Evolutionary conservation across 2,329 filamentous ascomycete species (phyloP), one percentile per base, ranked within the genome.

Genomic region (Ustulina deusta): DNA sequence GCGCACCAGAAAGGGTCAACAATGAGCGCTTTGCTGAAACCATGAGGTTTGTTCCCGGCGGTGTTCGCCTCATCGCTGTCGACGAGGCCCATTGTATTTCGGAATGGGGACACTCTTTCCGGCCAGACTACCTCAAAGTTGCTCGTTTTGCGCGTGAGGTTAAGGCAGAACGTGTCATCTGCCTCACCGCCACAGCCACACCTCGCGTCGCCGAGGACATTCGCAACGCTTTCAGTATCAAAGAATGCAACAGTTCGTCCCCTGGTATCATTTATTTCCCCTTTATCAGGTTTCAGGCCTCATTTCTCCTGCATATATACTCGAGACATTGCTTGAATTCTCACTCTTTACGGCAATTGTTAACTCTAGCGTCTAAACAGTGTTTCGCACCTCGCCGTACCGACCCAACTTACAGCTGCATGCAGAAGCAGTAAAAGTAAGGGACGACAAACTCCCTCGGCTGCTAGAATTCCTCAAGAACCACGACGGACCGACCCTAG

Each of bases 71-170:
- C 4, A 76, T 89, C 25, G 87, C 85, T 1, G 83, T 88, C 0
- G 86, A 89, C 44, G 86, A 89, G 71, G 86, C 86, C 0, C 86
- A 88, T 70, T 89, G 86, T 67, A 85, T 89, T 44, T 88, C 86
- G 3, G 85, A 87, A 65, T 79, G 77, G 78, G 78, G 77, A 1
- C 77, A 78, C 49, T 77, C 78, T 13, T 76, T 76, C 42, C 62
- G 71, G 1, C 73, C 75, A 7, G 73, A 77, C 57, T 74, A 70
- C 29, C 61, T 63, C 46, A 71, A 69, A 75, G 84, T 89, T 17
- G 84, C 86, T 2, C 82, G 87, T 11, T 89, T 89, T 58, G 82
- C 81, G 1, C 76, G 82, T 17, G 87, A 89, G 71, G 83, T 87
- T 68, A 75, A 83, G 29, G 87, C 88, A 0, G 86, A 89, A 72